Percentiles rank a stretch among this genome's conserved stretches.
Evolutionary conservation across 495 filamentous ascomycete species (phyloP).

Genomic region (Arthonia radiata): DNA sequence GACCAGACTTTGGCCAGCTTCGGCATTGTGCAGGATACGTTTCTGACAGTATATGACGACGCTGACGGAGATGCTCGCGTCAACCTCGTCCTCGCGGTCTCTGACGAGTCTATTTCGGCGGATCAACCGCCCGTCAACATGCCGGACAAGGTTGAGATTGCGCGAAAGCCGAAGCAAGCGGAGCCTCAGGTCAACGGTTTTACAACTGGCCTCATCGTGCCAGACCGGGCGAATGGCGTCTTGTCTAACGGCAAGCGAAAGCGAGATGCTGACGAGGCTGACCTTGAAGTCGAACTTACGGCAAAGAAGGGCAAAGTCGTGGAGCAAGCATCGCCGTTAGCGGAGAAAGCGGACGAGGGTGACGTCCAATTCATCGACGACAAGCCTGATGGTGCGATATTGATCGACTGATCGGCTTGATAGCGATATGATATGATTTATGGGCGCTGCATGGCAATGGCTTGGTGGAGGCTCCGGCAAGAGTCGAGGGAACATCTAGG

Average conservation of each 20-base stretch:
- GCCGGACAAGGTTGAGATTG: constrained; percentile 22
- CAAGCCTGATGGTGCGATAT: constrained; percentile 35
- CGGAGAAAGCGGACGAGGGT: constrained; percentile 12
- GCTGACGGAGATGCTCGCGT: constrained; percentile 58
- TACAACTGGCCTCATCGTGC: constrained; percentile 1
- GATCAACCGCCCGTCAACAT: constrained; percentile 17
- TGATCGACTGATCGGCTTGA: no score
- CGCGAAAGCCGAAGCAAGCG: constrained; percentile 20
- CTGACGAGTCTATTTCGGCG: constrained; percentile 17
- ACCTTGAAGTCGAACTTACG: constrained; percentile 16
- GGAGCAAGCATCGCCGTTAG: constrained; percentile 4
- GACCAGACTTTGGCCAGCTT: constrained; percentile 54
- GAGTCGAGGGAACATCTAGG: no score
- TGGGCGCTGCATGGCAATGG: no score
- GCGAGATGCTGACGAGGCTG: constrained; percentile 16
- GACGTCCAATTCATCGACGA: constrained; percentile 29
- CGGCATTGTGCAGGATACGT: constrained; percentile 43
- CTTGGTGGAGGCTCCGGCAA: no score
- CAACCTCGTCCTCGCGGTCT: constrained; percentile 39
- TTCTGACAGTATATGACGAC: constrained; percentile 69
- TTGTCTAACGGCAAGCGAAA: constrained; percentile 9
- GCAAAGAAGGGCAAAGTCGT: constrained; percentile 20
- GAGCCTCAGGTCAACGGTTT: constrained; percentile 1
- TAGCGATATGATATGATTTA: no score
- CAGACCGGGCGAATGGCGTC: not conserved